Evolutionary conservation across 2,329 filamentous ascomycete species (phyloP), one percentile per base, ranked within the genome.

Genomic region (Ophiosphaerella herpotricha): DNA sequence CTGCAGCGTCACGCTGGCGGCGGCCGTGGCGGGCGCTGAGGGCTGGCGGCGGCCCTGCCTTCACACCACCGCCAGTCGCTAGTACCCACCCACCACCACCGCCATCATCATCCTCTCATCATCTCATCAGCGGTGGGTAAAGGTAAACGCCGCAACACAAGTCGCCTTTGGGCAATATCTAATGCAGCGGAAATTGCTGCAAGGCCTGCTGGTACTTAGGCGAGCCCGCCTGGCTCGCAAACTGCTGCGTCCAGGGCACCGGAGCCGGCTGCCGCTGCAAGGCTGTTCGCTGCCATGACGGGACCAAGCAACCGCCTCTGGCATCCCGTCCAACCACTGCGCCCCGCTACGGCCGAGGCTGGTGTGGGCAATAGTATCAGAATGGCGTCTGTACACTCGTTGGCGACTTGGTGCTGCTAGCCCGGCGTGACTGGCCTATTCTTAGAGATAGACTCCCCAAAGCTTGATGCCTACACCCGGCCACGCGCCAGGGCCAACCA

Each of bases 371-470:
- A 57, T 50, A 55, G 34, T 21, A 37, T 37, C 35, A 21, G 14
- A 37, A 37, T 37, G 35, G 4, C 18, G 16, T 21, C 18, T 21
- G 18, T 21, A 21, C 18, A 21, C 18, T 21, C 18, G 3, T 21
- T 21, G 18, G 18, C 18, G 18, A 21, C 18, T 21, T 21, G 18
- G 18, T 21, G 18, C 18, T 21, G 18, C 18, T 21, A 5, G 18
- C 18, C 18, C 18, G 4, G 18, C 18, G 18, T 50, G 49, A 51
- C 57, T 46, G 53, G 36, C 44, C 64, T 70, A 70, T 66, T 65
- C 60, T 63, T 70, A 70, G 67, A 59, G 51, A 67, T 67, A 62
- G 57, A 58, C 60, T 67, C 62, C 56, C 58, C 60, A 62, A 64
- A 64, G 62, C 61, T 56, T 63, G 57, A 52, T 44, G 38, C 43